These are phyloP conservation scores for Silene coronaria DNA, from an alignment of 179 eudicot species.

Conservation along the genomic window DNA sequence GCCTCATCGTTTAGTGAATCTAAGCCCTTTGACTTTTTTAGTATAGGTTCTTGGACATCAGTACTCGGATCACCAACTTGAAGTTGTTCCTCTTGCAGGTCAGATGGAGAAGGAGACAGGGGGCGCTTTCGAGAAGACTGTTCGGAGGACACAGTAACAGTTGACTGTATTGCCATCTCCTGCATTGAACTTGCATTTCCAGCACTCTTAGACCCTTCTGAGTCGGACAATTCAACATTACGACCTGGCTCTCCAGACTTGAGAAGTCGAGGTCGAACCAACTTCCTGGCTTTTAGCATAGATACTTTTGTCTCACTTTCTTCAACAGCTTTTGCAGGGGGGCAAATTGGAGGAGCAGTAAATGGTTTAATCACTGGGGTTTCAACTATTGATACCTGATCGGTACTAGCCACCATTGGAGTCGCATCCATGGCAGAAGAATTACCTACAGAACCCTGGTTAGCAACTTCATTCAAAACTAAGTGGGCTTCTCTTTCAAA, in stretches of 20 bases:
- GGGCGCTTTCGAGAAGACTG: conserved; percentile 55
- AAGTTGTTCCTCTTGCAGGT: conserved; percentile 43
- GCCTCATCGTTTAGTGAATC: conserved; percentile 43
- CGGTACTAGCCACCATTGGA: conserved; percentile 19
- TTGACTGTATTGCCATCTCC: conserved; percentile 36
- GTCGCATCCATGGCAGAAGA: conserved; percentile 30
- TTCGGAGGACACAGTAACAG: conserved; percentile 21
- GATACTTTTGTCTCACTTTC: conserved; percentile 44
- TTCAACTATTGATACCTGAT: conserved; percentile 19
- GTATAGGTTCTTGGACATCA: conserved; percentile 40
- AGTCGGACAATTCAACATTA: conserved; percentile 61
- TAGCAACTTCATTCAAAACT: conserved; percentile 39
- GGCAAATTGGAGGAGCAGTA: conserved; percentile 29
- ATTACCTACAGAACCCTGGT: conserved; percentile 30
- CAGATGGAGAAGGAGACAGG: conserved; percentile 53
- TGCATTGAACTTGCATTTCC: conserved; percentile 33
- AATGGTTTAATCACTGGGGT: conserved; percentile 29
- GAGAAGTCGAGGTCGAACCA: conserved; percentile 60
- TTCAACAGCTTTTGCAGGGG: conserved; percentile 37
- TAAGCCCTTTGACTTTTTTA: conserved; percentile 56
- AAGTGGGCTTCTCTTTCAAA: conserved; percentile 55
- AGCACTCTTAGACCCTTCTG: conserved; percentile 37
- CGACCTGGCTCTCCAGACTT: conserved; percentile 60
- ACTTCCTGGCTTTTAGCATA: conserved; percentile 44
- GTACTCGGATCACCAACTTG: conserved; percentile 29